A percentile compares a stretch with the other conserved stretches of the same genome.
phyloP scores from a whole-genome alignment of 441 rosid species.

The Populus hybrid region DNA sequence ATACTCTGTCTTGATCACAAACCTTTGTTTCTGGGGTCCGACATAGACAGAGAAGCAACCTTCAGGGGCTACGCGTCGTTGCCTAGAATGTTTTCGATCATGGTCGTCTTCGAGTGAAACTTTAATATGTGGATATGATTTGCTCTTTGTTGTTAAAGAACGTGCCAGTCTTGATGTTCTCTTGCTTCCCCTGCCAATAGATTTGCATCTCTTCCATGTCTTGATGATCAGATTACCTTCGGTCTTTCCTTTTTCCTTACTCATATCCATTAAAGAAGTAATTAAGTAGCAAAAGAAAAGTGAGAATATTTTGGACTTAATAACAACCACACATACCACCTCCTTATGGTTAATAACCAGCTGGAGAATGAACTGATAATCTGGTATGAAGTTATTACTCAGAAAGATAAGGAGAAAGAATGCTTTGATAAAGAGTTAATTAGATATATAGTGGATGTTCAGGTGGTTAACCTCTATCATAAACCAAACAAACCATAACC shows the following conservation, averaged over 20 bases:
- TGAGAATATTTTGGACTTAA: constrained; percentile 20
- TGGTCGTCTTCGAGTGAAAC: background rate
- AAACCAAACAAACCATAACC: constrained; percentile 39
- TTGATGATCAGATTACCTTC: constrained; percentile 39
- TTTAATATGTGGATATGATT: constrained; percentile 34
- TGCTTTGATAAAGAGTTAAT: background rate
- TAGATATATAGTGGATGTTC: background rate
- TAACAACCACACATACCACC: constrained; percentile 23
- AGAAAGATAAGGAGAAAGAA: background rate
- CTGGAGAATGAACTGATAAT: background rate
- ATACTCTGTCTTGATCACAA: constrained; percentile 51
- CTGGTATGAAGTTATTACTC: background rate
- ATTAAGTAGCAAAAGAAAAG: background rate
- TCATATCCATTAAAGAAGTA: constrained; percentile 20
- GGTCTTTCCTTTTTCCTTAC: constrained; percentile 19
- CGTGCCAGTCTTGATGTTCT: background rate
- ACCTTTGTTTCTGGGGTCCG: constrained; percentile 54
- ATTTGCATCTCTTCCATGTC: constrained; percentile 64
- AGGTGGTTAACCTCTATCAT: constrained; percentile 47
- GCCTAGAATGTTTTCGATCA: constrained; percentile 2
- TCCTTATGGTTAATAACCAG: background rate
- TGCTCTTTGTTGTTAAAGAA: constrained; percentile 34
- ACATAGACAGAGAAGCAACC: constrained; percentile 74
- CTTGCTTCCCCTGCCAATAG: constrained; percentile 32
- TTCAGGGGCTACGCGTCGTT: constrained; percentile 46